Evolutionary conservation across 768 basidiomycete species (phyloP), one percentile per base, ranked within the genome.

Genomic region (Tephrocybe rancida): DNA sequence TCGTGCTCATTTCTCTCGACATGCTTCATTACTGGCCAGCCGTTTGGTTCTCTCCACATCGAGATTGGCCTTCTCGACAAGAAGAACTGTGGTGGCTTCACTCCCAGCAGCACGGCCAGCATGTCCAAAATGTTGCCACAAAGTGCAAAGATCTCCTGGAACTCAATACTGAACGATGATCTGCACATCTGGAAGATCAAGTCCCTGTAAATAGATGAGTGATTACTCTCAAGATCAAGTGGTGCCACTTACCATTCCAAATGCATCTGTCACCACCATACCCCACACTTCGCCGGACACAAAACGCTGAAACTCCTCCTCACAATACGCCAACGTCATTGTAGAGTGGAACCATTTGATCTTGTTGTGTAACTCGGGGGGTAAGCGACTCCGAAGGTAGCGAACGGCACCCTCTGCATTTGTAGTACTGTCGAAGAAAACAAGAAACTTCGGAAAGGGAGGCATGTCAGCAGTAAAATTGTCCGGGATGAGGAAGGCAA

Each of bases 81-180:
- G 55, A 10, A 71, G 27, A 3, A 71, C 48, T 3, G 59, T 64
- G 3, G 55, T 65, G 4, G 48, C 70, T 14, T 39, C 49, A 4
- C 16, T 13, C 1, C 44, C 50, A n/a, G 4, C 27, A 35, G 53
- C 59, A 5, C 59, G 47, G 19, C 58, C 72, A 1, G 56, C 72
- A 16, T 62, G 64, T 1, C 73, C 73, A 46, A 72, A 65, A 2
- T 67, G 52, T 52, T 76, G 73, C 70, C 67, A 69, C 2, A 74
- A 50, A 0, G 64, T 61, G 3, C 58, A 53, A 5, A 73, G 30
- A 24, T 52, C 48, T 49, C 64, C 66, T 5, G 61, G 63, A 0
- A 55, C 66, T 19, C 50, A 48, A 59, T 60, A 75, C 48, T 75
- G 74, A 10, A 76, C 64, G 18, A 75, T 65, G 19, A 75, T 44